Base-by-base conservation (phyloP, 2,329 filamentous ascomycete species). In the Microthyrium microscopicum region DNA sequence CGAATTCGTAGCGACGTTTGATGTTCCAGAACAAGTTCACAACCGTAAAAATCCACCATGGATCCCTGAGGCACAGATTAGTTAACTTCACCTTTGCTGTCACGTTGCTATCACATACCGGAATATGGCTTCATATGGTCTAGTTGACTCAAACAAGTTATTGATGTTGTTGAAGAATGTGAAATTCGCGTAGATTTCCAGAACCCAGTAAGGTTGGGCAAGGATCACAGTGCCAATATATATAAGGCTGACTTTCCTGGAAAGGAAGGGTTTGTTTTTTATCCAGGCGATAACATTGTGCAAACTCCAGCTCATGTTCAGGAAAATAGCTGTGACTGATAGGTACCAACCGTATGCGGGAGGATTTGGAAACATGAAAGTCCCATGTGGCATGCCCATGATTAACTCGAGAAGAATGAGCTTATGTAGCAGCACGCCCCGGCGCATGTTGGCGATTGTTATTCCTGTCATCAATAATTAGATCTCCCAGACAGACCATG, bases 251-350 rank as follows among this genome's bases (percentile, higher is more conserved):
- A 61, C 59, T 5, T 55, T 51, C 20, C 51, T 57, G 3, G 57
- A 57, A 5, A 75, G 53, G 42, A 75, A 74, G 0, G 72, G 72
- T 34, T 62, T 64, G 40, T 68, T 71, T 50, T 77, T 77, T 50
- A 77, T 64, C 73, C 72, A 77, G 1, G 72, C 63, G 38, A 77
- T 70, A 39, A 77, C 59, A 40, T 77, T 77, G 49, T 77, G 73
- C 6, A 77, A 51, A 9, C 58, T 62, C 68, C 70, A 76, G 3
- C 68, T 73, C n/a, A 62, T 53, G 41, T 73, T 73, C 17, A 77
- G 60, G 13, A 68, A 61, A 5, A 75, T 64, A 5, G 68, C 71
- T 3, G 67, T 70, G 17, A 61, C 55, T 2, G 68, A 71, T 3
- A 77, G 57, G 50, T 73, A 77, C 72, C 72, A 77, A 31, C 67